These are phyloP conservation scores for Thalia dealbata DNA, from an alignment of 176 grass and related monocot species.

Conservation along the genomic window DNA sequence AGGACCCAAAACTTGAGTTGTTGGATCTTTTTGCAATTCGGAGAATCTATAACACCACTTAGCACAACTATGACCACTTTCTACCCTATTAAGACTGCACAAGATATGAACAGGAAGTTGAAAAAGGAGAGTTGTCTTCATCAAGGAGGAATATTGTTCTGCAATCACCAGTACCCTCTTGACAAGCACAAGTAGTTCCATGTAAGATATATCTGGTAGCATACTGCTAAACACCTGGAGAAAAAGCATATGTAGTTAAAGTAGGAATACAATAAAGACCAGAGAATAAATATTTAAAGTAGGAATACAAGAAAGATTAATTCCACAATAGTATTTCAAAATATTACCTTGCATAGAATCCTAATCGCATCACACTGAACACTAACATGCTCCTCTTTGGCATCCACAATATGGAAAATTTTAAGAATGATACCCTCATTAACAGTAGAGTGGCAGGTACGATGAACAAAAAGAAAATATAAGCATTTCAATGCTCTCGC, in stretches of 20 bases:
- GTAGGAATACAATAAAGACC: slow-evolving; percentile 15
- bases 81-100: slow-evolving; percentile 32
- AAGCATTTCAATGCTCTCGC: slow-evolving; percentile 52
- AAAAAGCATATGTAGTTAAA: slow-evolving; percentile 10
- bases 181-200: slow-evolving; percentile 30
- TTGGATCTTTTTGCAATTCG: slow-evolving; percentile 24
- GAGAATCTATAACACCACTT: slow-evolving; percentile 12
- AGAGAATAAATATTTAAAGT: slow-evolving; percentile 17
- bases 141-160: slow-evolving; percentile 29
- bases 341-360: slow-evolving; percentile 56
- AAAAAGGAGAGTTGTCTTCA: slow-evolving; percentile 36
- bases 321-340: not conserved
- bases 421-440: slow-evolving; percentile 28
- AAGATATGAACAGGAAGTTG: slow-evolving; percentile 46
- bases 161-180: slow-evolving; percentile 35
- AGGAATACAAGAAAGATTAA: slow-evolving; percentile 13
- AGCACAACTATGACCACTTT: slow-evolving; percentile 15
- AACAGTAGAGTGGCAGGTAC: slow-evolving; percentile 27
- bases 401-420: slow-evolving; percentile 35
- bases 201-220: slow-evolving; percentile 14
- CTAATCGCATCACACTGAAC: slow-evolving; percentile 40
- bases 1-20: slow-evolving; percentile 17
- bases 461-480: slow-evolving; percentile 38
- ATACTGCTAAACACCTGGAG: slow-evolving; percentile 41
- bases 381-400: slow-evolving; percentile 30